Base-by-base conservation (phyloP, 805 yeast genomes). In the Myxozyma monticola region DNA sequence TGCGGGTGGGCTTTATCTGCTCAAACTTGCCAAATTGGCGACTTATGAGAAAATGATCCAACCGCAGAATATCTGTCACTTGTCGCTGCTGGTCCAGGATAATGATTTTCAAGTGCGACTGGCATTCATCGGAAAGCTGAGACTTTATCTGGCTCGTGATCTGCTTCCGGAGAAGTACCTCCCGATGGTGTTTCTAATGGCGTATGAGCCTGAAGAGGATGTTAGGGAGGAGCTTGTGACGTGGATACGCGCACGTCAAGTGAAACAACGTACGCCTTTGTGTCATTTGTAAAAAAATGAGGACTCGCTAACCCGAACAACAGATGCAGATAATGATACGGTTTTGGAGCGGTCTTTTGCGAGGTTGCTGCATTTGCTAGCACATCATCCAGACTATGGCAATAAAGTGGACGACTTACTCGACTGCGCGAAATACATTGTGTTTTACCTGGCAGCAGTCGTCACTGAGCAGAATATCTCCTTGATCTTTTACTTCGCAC, bases 401-500 rank as follows among this genome's bases (percentile, higher is more conserved):
- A 25, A 48, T 1, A 56, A 56, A 2, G 63, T 60, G 9, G 64
- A 58, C 48, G 63, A 44, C 49, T 48, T 51, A 37, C 53, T 75
- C 21, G 71, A 74, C 51, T 81, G 83, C 0, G 61, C 80, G 45
- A 81, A 80, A 39, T 84, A 83, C 56, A 66, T 88, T 26, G 59
- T 78, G 1, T 84, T 79, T 65, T 84, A 74, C 52, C 65, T 88
- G 43, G 82, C 77, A 34, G 63, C 77, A 2, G 76, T 88, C 39
- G 83, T 84, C 0, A 79, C 75, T 2, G 75, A 77, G 38, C 83
- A 82, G 26, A 90, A 88, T 60, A 71, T 85, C 30, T 84, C 91
- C 5, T 65, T 88, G 50, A 65, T 89, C 4, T 88, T 80, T 63
- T 88, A 89, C 65, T 70, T 87, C 42, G 81, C 93, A 0, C 85